Evolutionary conservation across 495 filamentous ascomycete species (phyloP).

Genomic region (Lichina pygmaea): DNA sequence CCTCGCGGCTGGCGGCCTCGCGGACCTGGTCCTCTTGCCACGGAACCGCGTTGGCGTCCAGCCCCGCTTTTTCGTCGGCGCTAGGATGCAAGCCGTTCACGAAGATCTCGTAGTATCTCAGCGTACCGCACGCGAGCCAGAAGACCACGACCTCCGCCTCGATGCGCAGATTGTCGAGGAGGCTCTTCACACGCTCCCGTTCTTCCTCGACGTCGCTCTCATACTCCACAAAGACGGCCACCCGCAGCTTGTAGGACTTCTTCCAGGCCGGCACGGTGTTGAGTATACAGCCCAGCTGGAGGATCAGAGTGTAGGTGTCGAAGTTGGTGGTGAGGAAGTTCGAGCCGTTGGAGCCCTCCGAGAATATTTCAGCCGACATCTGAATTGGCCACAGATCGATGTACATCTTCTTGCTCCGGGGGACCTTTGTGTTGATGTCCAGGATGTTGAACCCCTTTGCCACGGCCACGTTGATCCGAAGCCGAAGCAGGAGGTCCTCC

Average conservation of each 20-base stretch:
- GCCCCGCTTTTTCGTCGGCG: conserved; percentile 17
- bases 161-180: conserved; percentile 60
- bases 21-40: conserved; percentile 56
- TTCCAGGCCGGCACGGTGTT: conserved; percentile 68
- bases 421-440: conserved; percentile 30
- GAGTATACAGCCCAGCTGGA: conserved; percentile 66
- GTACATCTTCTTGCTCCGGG: conserved; percentile 40
- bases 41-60: conserved; percentile 28
- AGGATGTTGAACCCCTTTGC: conserved; percentile 59
- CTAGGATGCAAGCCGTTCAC: conserved; percentile 31
- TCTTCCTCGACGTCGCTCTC: conserved; percentile 68
- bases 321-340: conserved; percentile 73
- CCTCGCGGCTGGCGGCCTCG: background rate
- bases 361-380: conserved; percentile 48
- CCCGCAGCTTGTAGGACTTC: conserved; percentile 42
- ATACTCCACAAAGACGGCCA: conserved; percentile 72
- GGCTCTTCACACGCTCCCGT: conserved; percentile 36
- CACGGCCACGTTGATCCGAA: conserved; percentile 66
- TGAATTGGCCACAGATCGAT: conserved; percentile 82
- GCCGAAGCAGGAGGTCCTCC: conserved; percentile 50
- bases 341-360: conserved; percentile 29
- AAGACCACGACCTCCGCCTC: conserved; percentile 56
- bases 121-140: conserved; percentile 48
- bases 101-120: conserved; percentile 51
- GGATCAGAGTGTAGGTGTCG: conserved; percentile 71